Evolutionary conservation across 2,329 filamentous ascomycete species (phyloP).

Genomic region (Mycosphaerelloides madeirae): DNA sequence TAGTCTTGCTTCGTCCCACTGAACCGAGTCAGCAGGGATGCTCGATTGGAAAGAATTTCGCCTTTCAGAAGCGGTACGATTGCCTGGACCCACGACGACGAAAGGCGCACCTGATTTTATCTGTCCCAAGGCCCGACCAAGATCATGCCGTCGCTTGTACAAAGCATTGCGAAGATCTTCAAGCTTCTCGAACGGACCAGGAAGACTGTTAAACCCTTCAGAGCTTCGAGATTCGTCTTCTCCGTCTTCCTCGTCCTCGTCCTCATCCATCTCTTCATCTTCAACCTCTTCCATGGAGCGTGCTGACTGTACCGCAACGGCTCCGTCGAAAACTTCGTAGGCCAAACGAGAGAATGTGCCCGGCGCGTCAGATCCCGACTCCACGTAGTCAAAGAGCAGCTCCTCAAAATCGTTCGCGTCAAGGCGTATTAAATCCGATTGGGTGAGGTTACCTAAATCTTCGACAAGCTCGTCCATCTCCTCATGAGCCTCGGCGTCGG

Average conservation of each 20-base stretch:
- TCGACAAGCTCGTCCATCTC: constrained; percentile 57
- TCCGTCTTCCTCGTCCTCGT: constrained; percentile 34
- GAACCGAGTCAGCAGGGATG: constrained; percentile 8
- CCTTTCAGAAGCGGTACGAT: neutral
- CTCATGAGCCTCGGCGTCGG: constrained; percentile 49
- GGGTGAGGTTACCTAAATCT: constrained; percentile 56
- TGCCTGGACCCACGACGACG: constrained; percentile 1
- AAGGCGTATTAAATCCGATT: constrained; percentile 63
- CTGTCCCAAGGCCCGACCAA: constrained; percentile 20
- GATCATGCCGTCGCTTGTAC: constrained; percentile 14
- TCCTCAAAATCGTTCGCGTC: constrained; percentile 66
- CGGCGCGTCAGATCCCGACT: constrained; percentile 48
- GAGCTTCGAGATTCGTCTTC: constrained; percentile 16
- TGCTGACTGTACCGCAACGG: constrained; percentile 25
- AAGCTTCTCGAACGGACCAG: constrained; percentile 13
- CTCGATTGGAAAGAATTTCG: constrained; percentile 4
- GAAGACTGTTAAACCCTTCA: constrained; percentile 1
- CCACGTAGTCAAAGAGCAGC: constrained; percentile 65
- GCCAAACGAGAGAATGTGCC: constrained; percentile 43
- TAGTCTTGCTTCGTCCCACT: constrained; percentile 30
- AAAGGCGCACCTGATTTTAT: too few relatives aligned
- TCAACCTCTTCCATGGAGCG: constrained; percentile 19
- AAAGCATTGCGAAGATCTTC: constrained; percentile 25
- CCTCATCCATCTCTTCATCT: constrained; percentile 44
- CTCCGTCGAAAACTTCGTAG: constrained; percentile 51